Conservation (phyloP, 2,329 filamentous ascomycete genomes). For the Plenodomus tracheiphilus region DNA sequence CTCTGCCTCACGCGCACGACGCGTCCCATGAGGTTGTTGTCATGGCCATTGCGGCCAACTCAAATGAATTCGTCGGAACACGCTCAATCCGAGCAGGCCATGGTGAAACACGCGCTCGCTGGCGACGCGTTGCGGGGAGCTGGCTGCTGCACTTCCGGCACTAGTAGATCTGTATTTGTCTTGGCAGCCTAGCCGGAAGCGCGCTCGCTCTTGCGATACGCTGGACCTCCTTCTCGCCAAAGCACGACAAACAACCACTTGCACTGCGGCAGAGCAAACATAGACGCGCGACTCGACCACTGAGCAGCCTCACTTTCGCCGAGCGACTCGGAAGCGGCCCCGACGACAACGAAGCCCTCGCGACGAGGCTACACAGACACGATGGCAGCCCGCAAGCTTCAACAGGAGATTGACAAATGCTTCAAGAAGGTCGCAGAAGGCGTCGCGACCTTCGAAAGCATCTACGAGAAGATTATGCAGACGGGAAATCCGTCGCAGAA, state of each 20-base stretch:
- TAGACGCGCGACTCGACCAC: constrained; percentile 19
- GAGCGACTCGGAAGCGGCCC: constrained; percentile 16
- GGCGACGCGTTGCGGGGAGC: constrained; percentile 1
- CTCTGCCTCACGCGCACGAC: not conserved
- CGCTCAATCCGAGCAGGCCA: not conserved
- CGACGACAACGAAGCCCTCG: constrained; percentile 19
- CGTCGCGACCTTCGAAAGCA: constrained; percentile 86
- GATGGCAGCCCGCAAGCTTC: constrained; percentile 95
- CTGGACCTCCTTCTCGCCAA: constrained; percentile 31
- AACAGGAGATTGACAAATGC: constrained; percentile 98
- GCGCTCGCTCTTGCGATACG: constrained; percentile 25
- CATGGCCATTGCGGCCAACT: not conserved
- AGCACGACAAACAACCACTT: constrained; percentile 22
- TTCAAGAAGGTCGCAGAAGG: constrained; percentile 98
- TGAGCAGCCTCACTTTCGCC: constrained; percentile 12
- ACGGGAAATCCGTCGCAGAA: constrained; percentile 93
- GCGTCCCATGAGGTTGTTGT: too few relatives aligned
- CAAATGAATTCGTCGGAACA: not conserved
- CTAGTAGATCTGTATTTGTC: constrained; percentile 2
- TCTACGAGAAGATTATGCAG: constrained; percentile 97
- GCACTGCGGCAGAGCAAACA: constrained; percentile 20
- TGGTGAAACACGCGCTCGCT: not conserved
- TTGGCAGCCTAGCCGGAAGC: constrained; percentile 34
- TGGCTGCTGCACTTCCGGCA: not conserved
- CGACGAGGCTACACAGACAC: constrained; percentile 47